Evolutionary conservation across 192 early-diverging fungal species (phyloP).

Genomic region (Backusella morwellensis): DNA sequence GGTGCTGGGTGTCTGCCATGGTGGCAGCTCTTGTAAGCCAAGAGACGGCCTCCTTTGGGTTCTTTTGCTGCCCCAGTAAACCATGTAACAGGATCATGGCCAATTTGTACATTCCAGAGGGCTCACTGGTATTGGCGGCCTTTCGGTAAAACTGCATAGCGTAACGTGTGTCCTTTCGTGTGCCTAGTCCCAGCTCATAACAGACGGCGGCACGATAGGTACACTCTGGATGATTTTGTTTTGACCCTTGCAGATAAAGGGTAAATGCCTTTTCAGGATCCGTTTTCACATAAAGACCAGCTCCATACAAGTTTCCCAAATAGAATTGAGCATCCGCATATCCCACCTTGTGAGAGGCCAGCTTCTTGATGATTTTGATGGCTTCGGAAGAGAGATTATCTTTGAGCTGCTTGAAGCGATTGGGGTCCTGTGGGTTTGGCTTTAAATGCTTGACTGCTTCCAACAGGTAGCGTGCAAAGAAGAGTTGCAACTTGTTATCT

Average conservation of each 20-base stretch:
- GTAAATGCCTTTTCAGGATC: constrained; percentile 91
- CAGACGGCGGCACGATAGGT: constrained; percentile 95
- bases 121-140: constrained; percentile 85
- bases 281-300: constrained; percentile 71
- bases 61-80: constrained; percentile 64
- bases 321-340: constrained; percentile 92
- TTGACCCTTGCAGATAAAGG: constrained; percentile 89
- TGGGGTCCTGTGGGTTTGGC: constrained; percentile 63
- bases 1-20: constrained; percentile 88
- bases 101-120: constrained; percentile 96
- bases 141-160: constrained; percentile 93
- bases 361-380: constrained; percentile 82
- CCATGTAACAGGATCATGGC: constrained; percentile 92
- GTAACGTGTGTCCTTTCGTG: constrained; percentile 74
- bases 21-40: constrained; percentile 93
- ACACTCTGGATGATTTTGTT: constrained; percentile 86
- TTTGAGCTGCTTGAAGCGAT: constrained; percentile 67
- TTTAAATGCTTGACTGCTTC: constrained; percentile 69
- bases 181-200: constrained; percentile 95
- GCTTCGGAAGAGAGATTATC: constrained; percentile 77
- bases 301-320: constrained; percentile 87
- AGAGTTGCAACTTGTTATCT: constrained; percentile 76
- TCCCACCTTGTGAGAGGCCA: constrained; percentile 68
- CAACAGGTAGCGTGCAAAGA: constrained; percentile 87
- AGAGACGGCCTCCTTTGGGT: constrained; percentile 89